Evolutionary conservation across 2,329 filamentous ascomycete genomes (phyloP).

Genomic region (Microcyclospora tardicrescens): DNA sequence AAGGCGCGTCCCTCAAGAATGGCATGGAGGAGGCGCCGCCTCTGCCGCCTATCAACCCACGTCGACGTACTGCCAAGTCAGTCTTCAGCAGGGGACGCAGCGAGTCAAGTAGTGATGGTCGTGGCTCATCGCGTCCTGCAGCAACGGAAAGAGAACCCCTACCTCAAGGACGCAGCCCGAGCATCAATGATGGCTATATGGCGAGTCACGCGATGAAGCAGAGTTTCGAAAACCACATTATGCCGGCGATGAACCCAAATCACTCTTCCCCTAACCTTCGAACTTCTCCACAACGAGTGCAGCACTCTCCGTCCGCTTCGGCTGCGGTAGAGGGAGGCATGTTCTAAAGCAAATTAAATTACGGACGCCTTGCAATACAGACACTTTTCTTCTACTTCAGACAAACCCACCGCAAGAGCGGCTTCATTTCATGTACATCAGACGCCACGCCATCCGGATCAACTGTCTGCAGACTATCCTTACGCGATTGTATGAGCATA

Average conservation of each 20-base stretch:
- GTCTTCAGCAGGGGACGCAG: slow-evolving; percentile 17
- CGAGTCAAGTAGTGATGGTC: neutral
- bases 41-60: slow-evolving; percentile 47
- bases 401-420: neutral
- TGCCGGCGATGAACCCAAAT: slow-evolving; percentile 8
- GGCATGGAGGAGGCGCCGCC: slow-evolving; percentile 37
- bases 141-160: slow-evolving; percentile 1
- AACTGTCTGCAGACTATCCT: no score
- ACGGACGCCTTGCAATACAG: neutral
- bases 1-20: slow-evolving; percentile 42
- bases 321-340: slow-evolving; percentile 5
- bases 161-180: no score
- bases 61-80: slow-evolving; percentile 34
- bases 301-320: slow-evolving; percentile 3
- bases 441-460: no score
- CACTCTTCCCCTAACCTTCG: slow-evolving; percentile 1
- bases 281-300: slow-evolving; percentile 4
- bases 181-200: no score
- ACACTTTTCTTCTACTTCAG: neutral
- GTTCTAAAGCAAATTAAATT: slow-evolving; percentile 1
- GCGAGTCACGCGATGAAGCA: neutral
- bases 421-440: no score
- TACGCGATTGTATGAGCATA: no score
- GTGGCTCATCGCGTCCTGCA: neutral
- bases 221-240: slow-evolving; percentile 8